phyloP scores from a whole-genome alignment of 2,329 filamentous ascomycete genomes.

The Alternaria solani region DNA sequence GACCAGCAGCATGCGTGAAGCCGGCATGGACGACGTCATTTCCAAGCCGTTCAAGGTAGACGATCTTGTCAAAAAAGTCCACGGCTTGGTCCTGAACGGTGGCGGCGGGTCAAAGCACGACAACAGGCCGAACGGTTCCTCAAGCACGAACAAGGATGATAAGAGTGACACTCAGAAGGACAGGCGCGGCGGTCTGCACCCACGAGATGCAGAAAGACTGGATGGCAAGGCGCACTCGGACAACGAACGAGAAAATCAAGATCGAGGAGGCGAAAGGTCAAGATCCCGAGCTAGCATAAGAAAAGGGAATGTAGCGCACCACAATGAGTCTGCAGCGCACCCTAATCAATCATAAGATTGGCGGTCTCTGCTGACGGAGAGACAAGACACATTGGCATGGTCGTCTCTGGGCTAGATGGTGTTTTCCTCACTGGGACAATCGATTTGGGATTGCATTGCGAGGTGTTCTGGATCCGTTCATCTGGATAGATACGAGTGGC shows the following conservation, averaged over 20 bases:
- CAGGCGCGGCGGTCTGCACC: neutral
- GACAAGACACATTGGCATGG: neutral
- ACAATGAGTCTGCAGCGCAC: neutral
- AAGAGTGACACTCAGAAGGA: neutral
- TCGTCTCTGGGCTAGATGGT: neutral
- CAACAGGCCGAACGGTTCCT: slow-evolving; percentile 5
- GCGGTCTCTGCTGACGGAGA: neutral
- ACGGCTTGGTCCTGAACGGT: slow-evolving; percentile 25
- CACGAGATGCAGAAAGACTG: neutral
- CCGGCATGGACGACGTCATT: slow-evolving; percentile 52
- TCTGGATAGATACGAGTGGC: neutral
- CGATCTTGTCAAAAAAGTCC: slow-evolving; percentile 43
- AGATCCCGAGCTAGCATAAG: slow-evolving; percentile 3
- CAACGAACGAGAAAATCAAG: slow-evolving; percentile 8
- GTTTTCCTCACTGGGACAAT: neutral
- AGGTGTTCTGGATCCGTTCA: slow-evolving; percentile 6
- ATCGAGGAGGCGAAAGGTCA: slow-evolving; percentile 17
- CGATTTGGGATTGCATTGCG: slow-evolving; percentile 8
- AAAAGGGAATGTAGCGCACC: neutral
- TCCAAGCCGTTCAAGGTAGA: slow-evolving; percentile 52
- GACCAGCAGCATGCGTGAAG: slow-evolving; percentile 42
- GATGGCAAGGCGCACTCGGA: neutral
- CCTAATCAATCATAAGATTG: neutral
- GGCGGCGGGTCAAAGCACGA: slow-evolving; percentile 13
- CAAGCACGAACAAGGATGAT: neutral